phyloP scores from a whole-genome alignment of 164 flowering plant species.

The Nymphaea thermarum region DNA sequence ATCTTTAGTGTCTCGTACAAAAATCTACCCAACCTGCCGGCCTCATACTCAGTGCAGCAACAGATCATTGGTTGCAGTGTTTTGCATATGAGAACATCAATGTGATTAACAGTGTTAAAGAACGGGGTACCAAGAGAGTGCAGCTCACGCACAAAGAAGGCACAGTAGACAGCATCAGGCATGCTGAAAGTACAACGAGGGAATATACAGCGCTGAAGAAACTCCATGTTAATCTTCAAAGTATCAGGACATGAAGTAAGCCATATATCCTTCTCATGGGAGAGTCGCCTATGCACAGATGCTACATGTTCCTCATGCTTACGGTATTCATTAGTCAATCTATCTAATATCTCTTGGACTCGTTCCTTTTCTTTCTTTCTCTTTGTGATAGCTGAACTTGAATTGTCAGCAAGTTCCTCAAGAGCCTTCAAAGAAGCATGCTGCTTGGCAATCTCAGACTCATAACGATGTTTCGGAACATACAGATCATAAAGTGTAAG shows the following conservation, averaged over 20 bases:
- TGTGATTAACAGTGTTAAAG: conserved; percentile 97
- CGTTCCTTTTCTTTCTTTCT: conserved; percentile 96
- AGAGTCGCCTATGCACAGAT: conserved; percentile 71
- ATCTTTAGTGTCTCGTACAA: conserved; percentile 84
- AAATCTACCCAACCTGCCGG: conserved; percentile 92
- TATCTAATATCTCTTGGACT: conserved; percentile 94
- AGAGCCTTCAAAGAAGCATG: conserved; percentile 85
- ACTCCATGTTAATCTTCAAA: conserved; percentile 96
- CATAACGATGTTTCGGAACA: conserved; percentile 85
- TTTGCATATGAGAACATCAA: conserved; percentile 92
- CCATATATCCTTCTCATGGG: conserved; percentile 94
- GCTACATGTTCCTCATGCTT: conserved; percentile 91
- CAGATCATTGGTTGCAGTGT: conserved; percentile 99
- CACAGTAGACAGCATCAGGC: conserved; percentile 99
- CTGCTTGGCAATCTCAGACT: conserved; percentile 80
- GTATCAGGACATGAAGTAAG: conserved; percentile 96
- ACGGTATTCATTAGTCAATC: conserved; percentile 58
- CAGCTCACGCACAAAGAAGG: conserved; percentile 86
- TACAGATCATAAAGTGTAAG: conserved; percentile 94
- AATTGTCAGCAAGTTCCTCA: conserved; percentile 94
- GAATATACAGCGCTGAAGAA: conserved; percentile 96
- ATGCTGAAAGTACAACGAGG: conserved; percentile 96
- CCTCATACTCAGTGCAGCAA: conserved; percentile 99
- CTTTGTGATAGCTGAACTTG: conserved; percentile 87
- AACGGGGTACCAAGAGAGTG: conserved; percentile 98